These are phyloP conservation scores for Senecio squalidus DNA, from an alignment of 140 eudicot species.

Conservation along the genomic window DNA sequence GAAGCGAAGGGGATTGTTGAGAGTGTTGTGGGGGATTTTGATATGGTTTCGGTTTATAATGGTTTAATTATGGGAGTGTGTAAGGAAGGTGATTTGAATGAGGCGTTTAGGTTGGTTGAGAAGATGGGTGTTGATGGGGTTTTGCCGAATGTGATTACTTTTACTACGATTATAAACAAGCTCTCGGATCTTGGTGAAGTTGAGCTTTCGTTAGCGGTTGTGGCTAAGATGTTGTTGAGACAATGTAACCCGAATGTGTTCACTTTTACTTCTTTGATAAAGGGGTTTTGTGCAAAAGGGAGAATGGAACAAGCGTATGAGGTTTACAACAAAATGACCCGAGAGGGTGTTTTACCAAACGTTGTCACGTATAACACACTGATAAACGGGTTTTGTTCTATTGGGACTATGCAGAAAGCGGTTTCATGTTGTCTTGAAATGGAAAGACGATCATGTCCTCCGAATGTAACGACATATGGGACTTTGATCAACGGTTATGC, in stretches of 20 bases:
- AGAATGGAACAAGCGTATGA: constrained; percentile 46
- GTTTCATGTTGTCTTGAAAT: constrained; percentile 36
- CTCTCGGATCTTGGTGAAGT: constrained; percentile 52
- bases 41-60: constrained; percentile 62
- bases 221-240: constrained; percentile 59
- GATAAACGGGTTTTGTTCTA: constrained; percentile 56
- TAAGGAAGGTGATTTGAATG: constrained; percentile 36
- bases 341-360: constrained; percentile 62
- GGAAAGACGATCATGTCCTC: constrained; percentile 40
- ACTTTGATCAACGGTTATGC: constrained; percentile 68
- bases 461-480: constrained; percentile 57
- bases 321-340: constrained; percentile 46
- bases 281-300: constrained; percentile 48
- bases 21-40: constrained; percentile 30
- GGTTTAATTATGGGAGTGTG: constrained; percentile 64
- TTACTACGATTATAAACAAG: constrained; percentile 49
- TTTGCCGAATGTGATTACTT: constrained; percentile 59
- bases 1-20: constrained; percentile 62
- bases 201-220: constrained; percentile 46
- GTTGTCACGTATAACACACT: constrained; percentile 61
- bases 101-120: constrained; percentile 46
- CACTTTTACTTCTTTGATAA: constrained; percentile 63
- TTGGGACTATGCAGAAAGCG: constrained; percentile 42
- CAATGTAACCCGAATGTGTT: constrained; percentile 57
- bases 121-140: constrained; percentile 48